A percentile compares a stretch with the other conserved stretches of the same genome.
These are phyloP conservation scores for Lactuca saligna DNA, from an alignment of 129 eudicot genomes.

Conservation along the genomic window DNA sequence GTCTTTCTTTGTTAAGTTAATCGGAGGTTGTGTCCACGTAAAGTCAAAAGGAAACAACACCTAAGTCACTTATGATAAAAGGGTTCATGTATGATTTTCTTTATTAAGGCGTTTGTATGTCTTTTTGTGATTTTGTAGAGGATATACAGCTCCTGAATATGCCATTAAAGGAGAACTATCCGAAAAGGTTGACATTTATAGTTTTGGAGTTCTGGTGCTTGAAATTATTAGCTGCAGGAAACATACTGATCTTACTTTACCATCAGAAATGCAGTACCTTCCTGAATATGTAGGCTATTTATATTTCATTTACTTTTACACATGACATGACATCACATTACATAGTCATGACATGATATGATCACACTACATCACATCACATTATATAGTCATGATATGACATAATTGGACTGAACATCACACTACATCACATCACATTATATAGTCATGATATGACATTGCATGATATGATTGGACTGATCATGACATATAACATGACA, in stretches of 20 bases:
- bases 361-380: too few species aligned
- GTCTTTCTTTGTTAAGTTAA: too few species aligned
- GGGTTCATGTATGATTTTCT: not conserved
- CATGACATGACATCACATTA: not conserved
- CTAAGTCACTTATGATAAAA: too few species aligned
- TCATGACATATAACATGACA: too few species aligned
- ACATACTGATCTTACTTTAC: slow-evolving; percentile 60
- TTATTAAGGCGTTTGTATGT: not conserved
- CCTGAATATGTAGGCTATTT: slow-evolving; percentile 60
- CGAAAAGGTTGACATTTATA: slow-evolving; percentile 69
- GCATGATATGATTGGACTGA: too few species aligned
- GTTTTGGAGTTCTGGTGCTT: slow-evolving; percentile 67
- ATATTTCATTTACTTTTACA: not conserved
- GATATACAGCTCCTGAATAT: slow-evolving; percentile 77
- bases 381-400: too few species aligned
- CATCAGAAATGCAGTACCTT: slow-evolving; percentile 70
- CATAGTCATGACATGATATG: too few species aligned
- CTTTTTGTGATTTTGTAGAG: slow-evolving; percentile 43
- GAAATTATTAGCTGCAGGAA: slow-evolving; percentile 63
- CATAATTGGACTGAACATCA: too few species aligned
- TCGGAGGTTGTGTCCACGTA: too few species aligned
- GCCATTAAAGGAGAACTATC: slow-evolving; percentile 71
- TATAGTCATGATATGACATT: too few species aligned
- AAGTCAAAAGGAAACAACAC: not conserved
- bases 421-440: too few species aligned